Evolutionary conservation across 352 stramenopile species (phyloP).

Genomic region (Blastocystis sp.): DNA sequence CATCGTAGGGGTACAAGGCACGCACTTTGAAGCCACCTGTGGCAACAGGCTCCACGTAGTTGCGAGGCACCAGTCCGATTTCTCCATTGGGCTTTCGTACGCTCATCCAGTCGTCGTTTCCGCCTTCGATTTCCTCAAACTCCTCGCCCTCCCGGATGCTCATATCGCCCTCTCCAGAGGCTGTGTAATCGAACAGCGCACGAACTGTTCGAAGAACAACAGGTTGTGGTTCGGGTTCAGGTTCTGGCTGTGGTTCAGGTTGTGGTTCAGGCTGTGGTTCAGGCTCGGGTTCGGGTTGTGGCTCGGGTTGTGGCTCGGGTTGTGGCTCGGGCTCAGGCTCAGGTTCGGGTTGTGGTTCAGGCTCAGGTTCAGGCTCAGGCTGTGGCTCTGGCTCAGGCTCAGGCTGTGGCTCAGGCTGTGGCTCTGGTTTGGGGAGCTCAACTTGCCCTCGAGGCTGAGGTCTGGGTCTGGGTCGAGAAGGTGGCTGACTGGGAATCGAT

Average conservation of each 20-base stretch:
- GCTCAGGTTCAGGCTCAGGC: background rate
- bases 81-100: background rate
- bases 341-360: background rate
- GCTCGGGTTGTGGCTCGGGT: background rate
- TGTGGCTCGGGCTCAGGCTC: background rate
- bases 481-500: background rate
- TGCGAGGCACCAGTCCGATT: slow-evolving; percentile 8
- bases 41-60: background rate
- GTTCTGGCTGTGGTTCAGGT: background rate
- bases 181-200: slow-evolving; percentile 9
- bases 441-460: background rate
- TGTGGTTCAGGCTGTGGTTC: background rate
- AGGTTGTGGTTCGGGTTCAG: background rate
- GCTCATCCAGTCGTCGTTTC: slow-evolving; percentile 7
- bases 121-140: background rate
- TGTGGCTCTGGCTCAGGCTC: background rate
- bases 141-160: background rate
- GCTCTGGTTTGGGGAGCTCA: background rate
- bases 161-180: background rate
- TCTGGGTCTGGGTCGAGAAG: too few species aligned
- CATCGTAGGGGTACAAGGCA: background rate
- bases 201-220: background rate
- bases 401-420: background rate
- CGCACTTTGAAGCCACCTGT: background rate
- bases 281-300: background rate